Base-by-base conservation (phyloP, 768 basidiomycete species). In the Leccinum sublutescens region DNA sequence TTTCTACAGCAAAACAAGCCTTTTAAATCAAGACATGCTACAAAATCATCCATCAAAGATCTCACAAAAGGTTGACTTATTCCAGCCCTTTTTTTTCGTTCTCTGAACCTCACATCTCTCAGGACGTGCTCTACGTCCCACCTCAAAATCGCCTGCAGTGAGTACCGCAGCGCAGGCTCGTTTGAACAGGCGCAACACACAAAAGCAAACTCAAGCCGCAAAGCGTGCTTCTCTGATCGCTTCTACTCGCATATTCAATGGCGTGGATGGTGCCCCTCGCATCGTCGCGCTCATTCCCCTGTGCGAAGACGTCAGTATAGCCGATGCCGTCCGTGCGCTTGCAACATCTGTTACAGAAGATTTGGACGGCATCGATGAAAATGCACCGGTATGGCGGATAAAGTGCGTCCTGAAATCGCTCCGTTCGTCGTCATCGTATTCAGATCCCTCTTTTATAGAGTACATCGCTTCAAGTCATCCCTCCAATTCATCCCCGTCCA, bases 11-110 rank as follows among this genome's bases (percentile, higher is more conserved):
- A 85, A 80, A 97, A 98, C 76, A 98, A 98, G 74, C 65, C 82
- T 2, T 98, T 91, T 80, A 98, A 98, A 76, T 93, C 93, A 2
- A 91, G 87, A 71, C 91, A 95, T 78, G 84, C 93, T 2, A 84
- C 91, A 12, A 97, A 97, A 75, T 85, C 89, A 1, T 80, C 89
- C 0, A 67, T 97, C 40, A 94, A 90, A 74, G 91, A 92, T 49
- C 82, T 83, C 47, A 86, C 92, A 33, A 96, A 96, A 80, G 95
- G 94, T 86, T 48, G 36, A 5, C 69, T 50, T 27, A 15, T 48
- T 8, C 4, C 17, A 38, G 7, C 38, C 17, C 36, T n/a, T 49
- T 31, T 27, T 31, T 40, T 40, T 48, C 31, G 31, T 53, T 25
- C 1, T 43, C 19, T 2, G 5, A 2, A 45, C 10, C 45, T 61